Conservation (phyloP, 192 early-diverging fungal species). For the Entophlyctis helioformis region DNA sequence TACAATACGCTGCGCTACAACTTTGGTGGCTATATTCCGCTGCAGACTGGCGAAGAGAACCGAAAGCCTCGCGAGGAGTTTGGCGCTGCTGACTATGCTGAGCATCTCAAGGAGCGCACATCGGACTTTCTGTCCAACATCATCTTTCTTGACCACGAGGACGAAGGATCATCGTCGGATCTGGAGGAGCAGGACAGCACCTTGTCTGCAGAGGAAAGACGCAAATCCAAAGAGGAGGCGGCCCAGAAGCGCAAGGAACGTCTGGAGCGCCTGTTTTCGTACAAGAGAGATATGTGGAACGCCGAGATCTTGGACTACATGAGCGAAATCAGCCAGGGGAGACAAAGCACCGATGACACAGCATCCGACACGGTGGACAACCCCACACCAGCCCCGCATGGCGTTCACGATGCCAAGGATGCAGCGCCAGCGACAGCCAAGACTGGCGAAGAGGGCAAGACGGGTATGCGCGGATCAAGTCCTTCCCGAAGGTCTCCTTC, state of each 20-base stretch:
- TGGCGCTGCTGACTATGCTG: conserved; percentile 14
- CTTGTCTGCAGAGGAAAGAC: too few species aligned
- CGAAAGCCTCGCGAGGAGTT: conserved; percentile 3
- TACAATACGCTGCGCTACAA: conserved; percentile 39
- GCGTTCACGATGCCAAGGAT: too few species aligned
- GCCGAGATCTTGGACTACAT: conserved; percentile 35
- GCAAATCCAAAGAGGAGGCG: conserved; percentile 26
- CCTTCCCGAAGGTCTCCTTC: too few species aligned
- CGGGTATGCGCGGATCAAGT: too few species aligned
- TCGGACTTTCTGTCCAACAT: conserved; percentile 31
- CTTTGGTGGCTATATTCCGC: conserved; percentile 45
- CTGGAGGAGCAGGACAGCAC: conserved; percentile 22
- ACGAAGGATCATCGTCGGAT: conserved; percentile 8
- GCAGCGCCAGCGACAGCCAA: too few species aligned
- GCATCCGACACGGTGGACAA: too few species aligned
- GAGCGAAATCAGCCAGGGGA: conserved; percentile 21
- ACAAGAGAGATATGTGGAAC: conserved; percentile 33
- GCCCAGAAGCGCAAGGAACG: conserved; percentile 18
- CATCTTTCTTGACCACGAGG: conserved; percentile 23
- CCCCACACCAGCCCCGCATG: too few species aligned
- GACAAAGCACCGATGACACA: neutral
- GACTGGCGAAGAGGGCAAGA: too few species aligned
- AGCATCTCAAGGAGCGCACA: conserved; percentile 16
- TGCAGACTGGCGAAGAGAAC: conserved; percentile 15
- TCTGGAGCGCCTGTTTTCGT: conserved; percentile 16